These are phyloP conservation scores for Diplosphaera chodatii DNA, from an alignment of 139 green algal genomes.

Conservation along the genomic window DNA sequence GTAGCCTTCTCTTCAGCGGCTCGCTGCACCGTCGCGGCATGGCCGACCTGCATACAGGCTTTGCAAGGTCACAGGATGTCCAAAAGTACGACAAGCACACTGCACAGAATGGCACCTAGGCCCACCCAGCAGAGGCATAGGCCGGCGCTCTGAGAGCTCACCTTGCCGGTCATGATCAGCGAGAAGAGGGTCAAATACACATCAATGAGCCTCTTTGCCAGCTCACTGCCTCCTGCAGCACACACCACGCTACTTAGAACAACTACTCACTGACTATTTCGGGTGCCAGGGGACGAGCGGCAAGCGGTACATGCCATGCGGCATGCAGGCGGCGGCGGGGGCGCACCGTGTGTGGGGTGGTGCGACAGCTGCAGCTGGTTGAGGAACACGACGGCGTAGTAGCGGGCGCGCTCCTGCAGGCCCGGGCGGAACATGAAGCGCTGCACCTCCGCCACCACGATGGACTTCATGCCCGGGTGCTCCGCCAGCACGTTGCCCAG, in stretches of 20 bases:
- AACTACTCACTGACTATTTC: too few relatives aligned
- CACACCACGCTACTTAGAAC: too few relatives aligned
- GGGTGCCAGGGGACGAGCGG: too few relatives aligned
- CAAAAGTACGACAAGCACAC: too few relatives aligned
- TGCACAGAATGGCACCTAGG: too few relatives aligned
- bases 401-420: slow-evolving; percentile 68
- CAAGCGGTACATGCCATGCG: too few relatives aligned
- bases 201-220: slow-evolving; percentile 75
- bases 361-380: slow-evolving; percentile 84
- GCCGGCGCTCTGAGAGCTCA: too few relatives aligned
- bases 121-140: too few relatives aligned
- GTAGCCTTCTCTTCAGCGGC: slow-evolving; percentile 12
- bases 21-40: slow-evolving; percentile 26
- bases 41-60: slow-evolving; percentile 28
- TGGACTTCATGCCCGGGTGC: slow-evolving; percentile 83
- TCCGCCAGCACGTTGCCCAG: slow-evolving; percentile 67
- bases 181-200: slow-evolving; percentile 91
- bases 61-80: too few relatives aligned
- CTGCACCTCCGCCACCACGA: slow-evolving; percentile 83
- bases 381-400: slow-evolving; percentile 85
- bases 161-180: slow-evolving; percentile 62
- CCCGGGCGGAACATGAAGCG: slow-evolving; percentile 75
- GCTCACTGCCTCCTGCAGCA: slow-evolving; percentile 35
- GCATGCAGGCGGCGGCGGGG: neutral
- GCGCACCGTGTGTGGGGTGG: slow-evolving; percentile 15